Conservation (phyloP, 345 rosid genomes). For the Salix brachista region DNA sequence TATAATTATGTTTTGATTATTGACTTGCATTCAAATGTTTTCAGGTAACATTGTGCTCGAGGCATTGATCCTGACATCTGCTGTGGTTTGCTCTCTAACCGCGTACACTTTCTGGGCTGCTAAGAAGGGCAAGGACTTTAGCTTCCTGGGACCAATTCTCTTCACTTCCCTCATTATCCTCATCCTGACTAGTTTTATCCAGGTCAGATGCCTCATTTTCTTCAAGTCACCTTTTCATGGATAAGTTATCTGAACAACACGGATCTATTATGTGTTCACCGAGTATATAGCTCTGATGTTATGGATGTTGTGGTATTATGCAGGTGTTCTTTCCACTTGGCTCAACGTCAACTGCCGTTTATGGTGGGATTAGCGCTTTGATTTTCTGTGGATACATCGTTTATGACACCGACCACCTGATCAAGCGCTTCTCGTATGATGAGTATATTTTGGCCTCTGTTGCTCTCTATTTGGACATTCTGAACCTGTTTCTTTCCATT, state of each 20-base stretch:
- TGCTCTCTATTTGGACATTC: conserved; percentile 81
- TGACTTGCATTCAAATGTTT: background rate
- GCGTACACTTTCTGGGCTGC: conserved; percentile 98
- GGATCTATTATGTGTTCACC: background rate
- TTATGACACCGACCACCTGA: conserved; percentile 82
- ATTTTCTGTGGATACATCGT: conserved; percentile 88
- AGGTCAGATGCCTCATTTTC: conserved; percentile 41
- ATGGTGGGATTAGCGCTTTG: conserved; percentile 77
- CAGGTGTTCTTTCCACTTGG: conserved; percentile 93
- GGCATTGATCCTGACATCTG: conserved; percentile 80
- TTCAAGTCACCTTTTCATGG: background rate
- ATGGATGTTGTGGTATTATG: background rate
- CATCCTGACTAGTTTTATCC: conserved; percentile 70
- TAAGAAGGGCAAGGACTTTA: conserved; percentile 91
- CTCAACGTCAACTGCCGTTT: conserved; percentile 64
- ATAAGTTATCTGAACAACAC: background rate
- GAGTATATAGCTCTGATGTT: background rate
- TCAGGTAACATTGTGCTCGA: conserved; percentile 92
- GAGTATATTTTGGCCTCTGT: conserved; percentile 88
- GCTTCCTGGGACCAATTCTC: conserved; percentile 80
- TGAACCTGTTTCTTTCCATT: conserved; percentile 85
- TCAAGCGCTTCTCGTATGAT: conserved; percentile 90
- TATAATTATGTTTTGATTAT: background rate
- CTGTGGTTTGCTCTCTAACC: conserved; percentile 74
- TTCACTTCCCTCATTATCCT: conserved; percentile 83